Percentiles rank a stretch among this genome's conserved stretches.
These are phyloP conservation scores for Suillus cothurnatus DNA, from an alignment of 768 basidiomycete genomes.

Conservation along the genomic window DNA sequence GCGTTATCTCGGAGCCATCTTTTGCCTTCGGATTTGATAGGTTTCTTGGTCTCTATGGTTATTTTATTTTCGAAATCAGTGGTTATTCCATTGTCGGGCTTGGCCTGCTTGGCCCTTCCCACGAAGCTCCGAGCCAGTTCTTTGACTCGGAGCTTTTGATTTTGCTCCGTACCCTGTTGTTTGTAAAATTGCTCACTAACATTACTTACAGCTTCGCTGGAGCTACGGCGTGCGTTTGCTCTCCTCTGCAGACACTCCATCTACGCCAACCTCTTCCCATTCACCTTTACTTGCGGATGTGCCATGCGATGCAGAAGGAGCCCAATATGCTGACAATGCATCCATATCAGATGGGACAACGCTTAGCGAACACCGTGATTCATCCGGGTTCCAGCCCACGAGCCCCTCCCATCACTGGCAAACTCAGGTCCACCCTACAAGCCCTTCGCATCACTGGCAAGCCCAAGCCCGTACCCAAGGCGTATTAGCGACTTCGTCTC, in stretches of 20 bases:
- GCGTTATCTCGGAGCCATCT: not conserved
- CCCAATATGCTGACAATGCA: not conserved
- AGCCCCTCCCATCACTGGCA: constrained; percentile 3
- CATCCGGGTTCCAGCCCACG: not conserved
- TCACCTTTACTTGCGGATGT: not conserved
- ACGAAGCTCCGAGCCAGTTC: not conserved
- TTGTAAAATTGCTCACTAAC: not conserved
- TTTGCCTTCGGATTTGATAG: not conserved
- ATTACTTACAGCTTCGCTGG: constrained; percentile 72
- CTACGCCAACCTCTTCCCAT: constrained; percentile 21
- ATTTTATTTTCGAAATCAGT: not conserved
- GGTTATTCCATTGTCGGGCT: constrained; percentile 1
- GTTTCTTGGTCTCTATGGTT: not conserved
- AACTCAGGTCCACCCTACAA: not conserved
- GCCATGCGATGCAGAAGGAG: not conserved
- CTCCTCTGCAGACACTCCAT: constrained; percentile 59
- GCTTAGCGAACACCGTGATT: not conserved
- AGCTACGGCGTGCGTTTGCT: constrained; percentile 89
- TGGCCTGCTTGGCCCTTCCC: not conserved
- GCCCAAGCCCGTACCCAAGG: not conserved
- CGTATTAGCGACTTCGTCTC: not conserved
- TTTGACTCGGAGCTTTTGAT: not conserved
- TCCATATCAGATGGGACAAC: constrained; percentile 17
- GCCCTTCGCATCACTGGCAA: constrained; percentile 1
- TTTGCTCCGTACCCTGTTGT: not conserved